phyloP scores from a whole-genome alignment of 345 rosid species.

The Populus simonii region DNA sequence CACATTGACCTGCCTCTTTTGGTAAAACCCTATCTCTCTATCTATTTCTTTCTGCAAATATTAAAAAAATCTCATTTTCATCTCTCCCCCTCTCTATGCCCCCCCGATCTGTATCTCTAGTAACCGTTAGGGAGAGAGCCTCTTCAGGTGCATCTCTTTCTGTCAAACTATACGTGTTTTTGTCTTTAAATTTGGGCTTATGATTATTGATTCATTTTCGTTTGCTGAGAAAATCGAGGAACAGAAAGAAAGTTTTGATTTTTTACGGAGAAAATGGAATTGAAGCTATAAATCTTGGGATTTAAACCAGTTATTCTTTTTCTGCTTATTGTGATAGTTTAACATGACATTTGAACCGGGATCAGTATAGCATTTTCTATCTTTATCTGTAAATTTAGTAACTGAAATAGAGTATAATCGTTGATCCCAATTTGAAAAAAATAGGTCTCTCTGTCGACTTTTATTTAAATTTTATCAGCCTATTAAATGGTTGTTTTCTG shows the following conservation, averaged over 20 bases:
- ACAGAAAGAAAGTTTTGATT: not conserved
- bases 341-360: not conserved
- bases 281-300: not conserved
- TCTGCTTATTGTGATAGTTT: not conserved
- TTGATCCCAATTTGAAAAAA: not conserved
- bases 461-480: not conserved
- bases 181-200: not conserved
- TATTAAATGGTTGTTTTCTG: not conserved
- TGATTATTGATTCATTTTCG: not conserved
- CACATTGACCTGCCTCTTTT: not conserved
- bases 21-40: conserved; percentile 12
- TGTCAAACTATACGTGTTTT: not conserved
- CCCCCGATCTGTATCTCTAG: conserved; percentile 30
- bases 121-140: conserved; percentile 24
- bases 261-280: not conserved
- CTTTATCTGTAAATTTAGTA: not conserved
- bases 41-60: not conserved
- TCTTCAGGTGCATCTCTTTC: conserved; percentile 12
- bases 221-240: conserved; percentile 2
- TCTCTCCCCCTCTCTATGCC: conserved; percentile 2
- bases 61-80: not conserved
- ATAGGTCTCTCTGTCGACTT: not conserved
- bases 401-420: not conserved
- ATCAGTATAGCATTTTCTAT: not conserved
- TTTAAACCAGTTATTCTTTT: not conserved